phyloP scores from a whole-genome alignment of 768 basidiomycete species.

The Pleurotus salmoneostramineus region DNA sequence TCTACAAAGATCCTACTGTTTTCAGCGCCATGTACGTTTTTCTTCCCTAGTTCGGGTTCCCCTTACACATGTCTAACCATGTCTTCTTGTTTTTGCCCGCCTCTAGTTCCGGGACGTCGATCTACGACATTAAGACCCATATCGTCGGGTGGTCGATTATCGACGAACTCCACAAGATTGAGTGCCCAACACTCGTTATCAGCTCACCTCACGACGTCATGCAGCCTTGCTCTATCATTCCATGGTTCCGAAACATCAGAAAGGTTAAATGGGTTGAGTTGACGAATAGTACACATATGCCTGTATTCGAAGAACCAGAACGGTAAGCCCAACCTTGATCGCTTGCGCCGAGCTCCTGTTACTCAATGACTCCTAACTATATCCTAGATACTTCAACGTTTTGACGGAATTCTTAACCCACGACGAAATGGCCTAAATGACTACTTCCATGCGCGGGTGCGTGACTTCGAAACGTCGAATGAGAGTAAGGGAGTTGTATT shows the following conservation, averaged over 20 bases:
- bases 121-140: slow-evolving; percentile 23
- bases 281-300: slow-evolving; percentile 21
- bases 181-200: slow-evolving; percentile 17
- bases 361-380: too few relatives aligned
- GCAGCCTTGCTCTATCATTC: slow-evolving; percentile 15
- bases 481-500: too few relatives aligned
- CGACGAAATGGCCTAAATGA: too few relatives aligned
- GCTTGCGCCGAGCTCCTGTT: too few relatives aligned
- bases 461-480: too few relatives aligned
- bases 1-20: slow-evolving; percentile 26
- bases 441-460: too few relatives aligned
- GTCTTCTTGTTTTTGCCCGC: too few relatives aligned
- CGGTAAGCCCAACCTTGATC: slow-evolving; percentile 8
- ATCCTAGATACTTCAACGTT: too few relatives aligned
- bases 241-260: slow-evolving; percentile 20
- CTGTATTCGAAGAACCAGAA: slow-evolving; percentile 18
- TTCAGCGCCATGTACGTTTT: slow-evolving; percentile 26
- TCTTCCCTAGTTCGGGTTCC: not conserved
- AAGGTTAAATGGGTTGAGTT: slow-evolving; percentile 32
- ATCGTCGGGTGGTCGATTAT: slow-evolving; percentile 18
- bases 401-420: too few relatives aligned
- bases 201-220: slow-evolving; percentile 18
- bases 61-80: too few relatives aligned
- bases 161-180: slow-evolving; percentile 18
- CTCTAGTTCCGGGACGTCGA: slow-evolving; percentile 29